Conservation (phyloP, 1,139 yeast genomes). For the Chernovozyma aurita region DNA sequence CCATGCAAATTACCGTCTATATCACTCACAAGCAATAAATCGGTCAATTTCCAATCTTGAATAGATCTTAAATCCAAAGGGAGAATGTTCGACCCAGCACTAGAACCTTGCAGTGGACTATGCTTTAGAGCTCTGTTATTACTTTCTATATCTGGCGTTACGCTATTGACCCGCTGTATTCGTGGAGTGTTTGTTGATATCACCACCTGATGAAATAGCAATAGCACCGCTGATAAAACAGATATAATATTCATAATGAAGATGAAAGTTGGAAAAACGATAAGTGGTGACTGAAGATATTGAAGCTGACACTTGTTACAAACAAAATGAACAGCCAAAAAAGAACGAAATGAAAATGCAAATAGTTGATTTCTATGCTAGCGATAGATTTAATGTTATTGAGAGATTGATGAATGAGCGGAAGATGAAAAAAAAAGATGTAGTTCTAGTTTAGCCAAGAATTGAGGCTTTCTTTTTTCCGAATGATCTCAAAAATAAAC, state of each 20-base stretch:
- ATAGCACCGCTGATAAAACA: not conserved
- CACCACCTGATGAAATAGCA: not conserved
- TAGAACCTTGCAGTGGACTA: not conserved
- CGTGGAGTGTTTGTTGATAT: not conserved
- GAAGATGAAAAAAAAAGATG: too few species aligned
- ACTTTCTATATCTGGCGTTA: not conserved
- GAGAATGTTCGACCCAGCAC: conserved; percentile 10
- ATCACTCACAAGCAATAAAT: conserved; percentile 68
- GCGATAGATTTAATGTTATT: too few species aligned
- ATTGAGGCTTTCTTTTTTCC: too few species aligned
- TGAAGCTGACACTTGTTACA: not conserved
- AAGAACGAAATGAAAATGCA: too few species aligned
- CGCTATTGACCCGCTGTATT: not conserved
- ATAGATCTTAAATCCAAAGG: conserved; percentile 40
- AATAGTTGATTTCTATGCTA: too few species aligned
- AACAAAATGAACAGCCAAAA: not conserved
- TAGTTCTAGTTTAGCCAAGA: too few species aligned
- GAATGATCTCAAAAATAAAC: too few species aligned
- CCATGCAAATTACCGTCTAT: conserved; percentile 89
- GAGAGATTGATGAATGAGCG: too few species aligned
- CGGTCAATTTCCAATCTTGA: conserved; percentile 55
- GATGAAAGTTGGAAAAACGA: not conserved
- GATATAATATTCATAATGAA: not conserved
- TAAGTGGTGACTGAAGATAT: not conserved
- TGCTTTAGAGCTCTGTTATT: not conserved